phyloP scores from a whole-genome alignment of 108 stramenopile species.

The Aurantiochytrium sp. region DNA sequence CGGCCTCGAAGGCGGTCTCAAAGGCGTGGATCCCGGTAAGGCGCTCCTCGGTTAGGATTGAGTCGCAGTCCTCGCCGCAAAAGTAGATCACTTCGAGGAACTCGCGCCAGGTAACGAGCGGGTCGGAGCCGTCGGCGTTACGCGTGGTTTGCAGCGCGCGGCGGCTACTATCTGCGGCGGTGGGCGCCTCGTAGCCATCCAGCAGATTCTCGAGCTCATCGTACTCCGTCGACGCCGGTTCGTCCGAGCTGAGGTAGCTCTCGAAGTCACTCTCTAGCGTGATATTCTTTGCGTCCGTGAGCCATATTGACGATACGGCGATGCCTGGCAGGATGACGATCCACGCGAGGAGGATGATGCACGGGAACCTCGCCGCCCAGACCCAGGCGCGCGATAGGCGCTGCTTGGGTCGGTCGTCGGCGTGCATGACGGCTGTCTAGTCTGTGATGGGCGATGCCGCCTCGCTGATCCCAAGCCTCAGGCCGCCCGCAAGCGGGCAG shows the following conservation, averaged over 20 bases:
- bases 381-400: neutral
- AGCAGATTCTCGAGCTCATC: neutral
- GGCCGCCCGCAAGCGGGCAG: too few relatives aligned
- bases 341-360: neutral
- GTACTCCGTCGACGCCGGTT: neutral
- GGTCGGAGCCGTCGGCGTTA: neutral
- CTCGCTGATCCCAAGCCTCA: too few relatives aligned
- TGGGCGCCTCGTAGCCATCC: neutral
- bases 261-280: neutral
- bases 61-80: neutral
- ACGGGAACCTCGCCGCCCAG: neutral
- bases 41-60: neutral
- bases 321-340: neutral
- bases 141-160: neutral
- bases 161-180: neutral
- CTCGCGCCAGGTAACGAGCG: neutral
- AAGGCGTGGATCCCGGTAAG: neutral
- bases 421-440: neutral
- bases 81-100: slow-evolving; percentile 7
- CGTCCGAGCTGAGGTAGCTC: neutral
- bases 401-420: neutral
- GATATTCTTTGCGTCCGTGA: neutral
- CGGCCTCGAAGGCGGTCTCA: neutral
- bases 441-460: neutral
- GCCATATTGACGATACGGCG: neutral